Conservation (phyloP, 1,139 yeast species). For the Magnusiomyces starmeri region DNA sequence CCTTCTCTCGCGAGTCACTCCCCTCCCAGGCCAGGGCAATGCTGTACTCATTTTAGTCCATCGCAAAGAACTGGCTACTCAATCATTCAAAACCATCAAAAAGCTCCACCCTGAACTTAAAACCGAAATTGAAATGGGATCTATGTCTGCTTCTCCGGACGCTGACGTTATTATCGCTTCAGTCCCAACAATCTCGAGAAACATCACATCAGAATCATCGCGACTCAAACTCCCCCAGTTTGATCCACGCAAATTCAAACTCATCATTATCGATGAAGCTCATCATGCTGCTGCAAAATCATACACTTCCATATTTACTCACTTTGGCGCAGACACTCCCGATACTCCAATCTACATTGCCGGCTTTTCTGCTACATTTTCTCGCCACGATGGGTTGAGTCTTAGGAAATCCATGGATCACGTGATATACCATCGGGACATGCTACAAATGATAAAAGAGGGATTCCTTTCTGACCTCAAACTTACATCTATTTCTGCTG, state of each 20-base stretch:
- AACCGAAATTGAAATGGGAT: constrained; percentile 72
- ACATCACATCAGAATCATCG: constrained; percentile 28
- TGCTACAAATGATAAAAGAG: constrained; percentile 60
- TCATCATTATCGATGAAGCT: constrained; percentile 84
- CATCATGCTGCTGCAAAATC: constrained; percentile 82
- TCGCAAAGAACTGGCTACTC: constrained; percentile 68
- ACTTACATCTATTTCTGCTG: constrained; percentile 47
- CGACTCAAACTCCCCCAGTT: constrained; percentile 44
- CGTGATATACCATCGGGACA: constrained; percentile 61
- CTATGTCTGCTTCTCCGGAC: constrained; percentile 34
- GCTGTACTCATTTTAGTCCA: constrained; percentile 71
- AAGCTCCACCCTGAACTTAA: constrained; percentile 43
- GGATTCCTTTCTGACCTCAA: constrained; percentile 66
- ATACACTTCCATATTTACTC: constrained; percentile 50
- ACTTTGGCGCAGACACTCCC: constrained; percentile 45
- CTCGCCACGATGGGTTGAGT: constrained; percentile 57
- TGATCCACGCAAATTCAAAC: constrained; percentile 52
- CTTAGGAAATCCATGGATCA: constrained; percentile 61
- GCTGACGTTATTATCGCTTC: constrained; percentile 74
- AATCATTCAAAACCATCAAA: constrained; percentile 51
- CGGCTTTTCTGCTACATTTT: constrained; percentile 84
- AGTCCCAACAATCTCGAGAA: constrained; percentile 58
- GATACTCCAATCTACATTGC: constrained; percentile 47
- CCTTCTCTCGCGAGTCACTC: constrained; percentile 45
- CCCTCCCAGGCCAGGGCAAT: constrained; percentile 37